A percentile compares a stretch with the other conserved stretches of the same genome.
phyloP scores from a whole-genome alignment of 441 rosid species.

The Arabidopsis hybrid region DNA sequence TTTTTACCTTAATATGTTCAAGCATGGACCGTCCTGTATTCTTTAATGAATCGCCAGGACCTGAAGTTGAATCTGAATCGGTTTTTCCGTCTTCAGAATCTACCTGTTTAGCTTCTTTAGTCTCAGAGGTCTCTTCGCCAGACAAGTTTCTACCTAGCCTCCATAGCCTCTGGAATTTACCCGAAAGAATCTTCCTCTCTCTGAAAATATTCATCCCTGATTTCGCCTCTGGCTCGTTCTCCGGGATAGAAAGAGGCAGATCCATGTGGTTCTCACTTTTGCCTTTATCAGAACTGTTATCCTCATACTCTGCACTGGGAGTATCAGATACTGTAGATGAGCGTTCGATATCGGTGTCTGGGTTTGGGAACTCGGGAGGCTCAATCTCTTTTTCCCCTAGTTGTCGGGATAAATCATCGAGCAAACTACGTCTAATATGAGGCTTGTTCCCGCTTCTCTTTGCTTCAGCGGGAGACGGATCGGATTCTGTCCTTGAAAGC shows the following conservation, averaged over 20 bases:
- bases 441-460: constrained; percentile 39
- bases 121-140: constrained; percentile 59
- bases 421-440: constrained; percentile 62
- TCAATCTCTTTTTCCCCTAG: constrained; percentile 44
- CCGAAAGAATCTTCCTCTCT: constrained; percentile 60
- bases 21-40: constrained; percentile 85
- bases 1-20: constrained; percentile 85
- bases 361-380: background rate
- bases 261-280: constrained; percentile 40
- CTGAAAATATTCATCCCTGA: constrained; percentile 35
- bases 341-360: constrained; percentile 47
- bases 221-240: constrained; percentile 47
- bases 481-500: constrained; percentile 75
- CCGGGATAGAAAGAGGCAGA: constrained; percentile 49
- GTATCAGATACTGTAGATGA: constrained; percentile 64
- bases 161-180: constrained; percentile 88
- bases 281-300: constrained; percentile 55
- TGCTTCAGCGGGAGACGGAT: constrained; percentile 58
- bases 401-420: constrained; percentile 68
- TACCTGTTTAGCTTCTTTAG: constrained; percentile 45
- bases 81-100: constrained; percentile 40
- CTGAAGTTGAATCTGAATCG: constrained; percentile 33
- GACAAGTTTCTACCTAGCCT: constrained; percentile 68
- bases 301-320: constrained; percentile 55
- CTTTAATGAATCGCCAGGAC: constrained; percentile 63